Percentiles rank a stretch among this genome's conserved stretches.
Evolutionary conservation across 768 basidiomycete genomes (phyloP).

Genomic region (Pleurotus tuoliensis): DNA sequence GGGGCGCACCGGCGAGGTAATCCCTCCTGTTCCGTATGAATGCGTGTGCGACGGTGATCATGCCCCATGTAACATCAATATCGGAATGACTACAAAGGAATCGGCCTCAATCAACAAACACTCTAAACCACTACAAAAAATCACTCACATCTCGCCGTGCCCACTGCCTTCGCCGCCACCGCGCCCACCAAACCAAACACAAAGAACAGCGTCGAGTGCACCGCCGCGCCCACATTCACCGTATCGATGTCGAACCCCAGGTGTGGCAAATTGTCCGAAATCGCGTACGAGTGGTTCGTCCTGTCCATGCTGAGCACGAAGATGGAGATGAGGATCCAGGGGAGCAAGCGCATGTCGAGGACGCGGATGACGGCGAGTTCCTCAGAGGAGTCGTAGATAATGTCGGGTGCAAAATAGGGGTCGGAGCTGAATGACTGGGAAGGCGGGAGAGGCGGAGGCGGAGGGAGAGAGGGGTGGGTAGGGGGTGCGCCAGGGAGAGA

Average conservation of each 20-base stretch:
- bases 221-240: conserved; percentile 1
- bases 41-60: neutral
- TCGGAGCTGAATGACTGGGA: neutral
- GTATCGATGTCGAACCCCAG: conserved; percentile 4
- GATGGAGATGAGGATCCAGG: neutral
- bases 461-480: neutral
- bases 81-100: neutral
- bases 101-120: neutral
- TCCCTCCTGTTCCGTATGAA: conserved; percentile 4
- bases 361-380: conserved; percentile 5
- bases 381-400: neutral
- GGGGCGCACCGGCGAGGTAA: conserved; percentile 1
- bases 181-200: conserved; percentile 5
- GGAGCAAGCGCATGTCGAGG: conserved; percentile 2
- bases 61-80: conserved; percentile 1
- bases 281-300: conserved; percentile 4
- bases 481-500: neutral
- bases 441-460: neutral
- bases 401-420: neutral
- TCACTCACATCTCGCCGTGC: neutral
- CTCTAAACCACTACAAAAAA: neutral
- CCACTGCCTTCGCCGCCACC: neutral
- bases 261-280: neutral
- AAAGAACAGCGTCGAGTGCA: conserved; percentile 5
- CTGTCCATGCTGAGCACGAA: conserved; percentile 6